phyloP scores from a whole-genome alignment of 2,329 filamentous ascomycete species.

The Penicillium polonicum region DNA sequence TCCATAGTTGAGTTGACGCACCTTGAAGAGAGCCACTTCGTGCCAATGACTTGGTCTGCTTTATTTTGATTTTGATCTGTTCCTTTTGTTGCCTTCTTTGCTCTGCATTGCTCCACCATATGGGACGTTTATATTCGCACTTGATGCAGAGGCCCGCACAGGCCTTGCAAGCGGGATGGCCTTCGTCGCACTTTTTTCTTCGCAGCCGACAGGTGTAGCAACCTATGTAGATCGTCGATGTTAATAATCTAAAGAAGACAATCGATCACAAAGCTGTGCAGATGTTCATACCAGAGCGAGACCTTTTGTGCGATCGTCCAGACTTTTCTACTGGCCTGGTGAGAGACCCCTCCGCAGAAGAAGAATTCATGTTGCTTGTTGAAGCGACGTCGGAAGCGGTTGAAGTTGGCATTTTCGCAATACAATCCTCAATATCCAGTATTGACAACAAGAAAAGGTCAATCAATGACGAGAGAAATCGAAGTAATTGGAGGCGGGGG shows the following conservation, averaged over 20 bases:
- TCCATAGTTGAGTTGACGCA: constrained; percentile 15
- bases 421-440: constrained; percentile 7
- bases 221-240: constrained; percentile 43
- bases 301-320: constrained; percentile 79
- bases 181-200: constrained; percentile 69
- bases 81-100: constrained; percentile 85
- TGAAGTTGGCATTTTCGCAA: constrained; percentile 8
- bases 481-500: neutral
- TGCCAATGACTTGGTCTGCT: constrained; percentile 90
- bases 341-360: neutral
- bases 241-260: neutral
- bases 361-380: neutral
- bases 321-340: neutral
- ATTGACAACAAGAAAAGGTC: constrained; percentile 1
- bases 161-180: constrained; percentile 62
- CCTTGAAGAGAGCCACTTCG: constrained; percentile 62
- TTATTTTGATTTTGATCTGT: constrained; percentile 94
- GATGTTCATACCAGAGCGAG: constrained; percentile 75
- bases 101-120: constrained; percentile 97
- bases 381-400: neutral
- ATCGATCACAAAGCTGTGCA: neutral
- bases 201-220: constrained; percentile 68
- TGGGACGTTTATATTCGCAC: constrained; percentile 94
- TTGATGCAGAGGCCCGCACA: constrained; percentile 72
- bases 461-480: constrained; percentile 6